Conservation (phyloP, 2,329 filamentous ascomycete genomes). For the Corynespora cassiicola region DNA sequence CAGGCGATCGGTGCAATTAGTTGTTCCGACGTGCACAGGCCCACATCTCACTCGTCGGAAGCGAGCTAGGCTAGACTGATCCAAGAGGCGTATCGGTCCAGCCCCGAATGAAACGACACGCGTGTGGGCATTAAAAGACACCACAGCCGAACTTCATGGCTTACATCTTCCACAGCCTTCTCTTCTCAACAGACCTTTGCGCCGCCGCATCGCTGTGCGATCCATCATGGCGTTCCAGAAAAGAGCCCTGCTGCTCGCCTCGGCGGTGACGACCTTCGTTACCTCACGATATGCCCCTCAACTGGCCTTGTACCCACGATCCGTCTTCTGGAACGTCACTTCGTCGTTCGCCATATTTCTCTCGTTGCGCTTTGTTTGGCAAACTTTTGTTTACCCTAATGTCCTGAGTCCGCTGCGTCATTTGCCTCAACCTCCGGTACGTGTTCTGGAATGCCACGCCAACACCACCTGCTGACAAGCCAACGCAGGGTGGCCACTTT, state of each 20-base stretch:
- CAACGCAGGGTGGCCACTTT: conserved; percentile 24
- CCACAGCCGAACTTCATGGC: background rate
- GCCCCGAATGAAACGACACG: conserved; percentile 15
- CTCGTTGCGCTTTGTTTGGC: conserved; percentile 46
- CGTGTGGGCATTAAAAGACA: conserved; percentile 10
- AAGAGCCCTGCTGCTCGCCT: conserved; percentile 28
- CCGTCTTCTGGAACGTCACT: conserved; percentile 47
- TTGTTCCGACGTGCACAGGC: too few relatives aligned
- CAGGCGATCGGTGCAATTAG: conserved; percentile 1
- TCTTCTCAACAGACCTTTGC: background rate
- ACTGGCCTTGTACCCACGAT: conserved; percentile 31
- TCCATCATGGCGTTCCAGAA: conserved; percentile 36
- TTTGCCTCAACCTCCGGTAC: conserved; percentile 60
- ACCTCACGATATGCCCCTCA: conserved; percentile 41
- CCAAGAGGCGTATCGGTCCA: conserved; percentile 3
- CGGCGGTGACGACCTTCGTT: conserved; percentile 34
- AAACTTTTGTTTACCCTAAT: conserved; percentile 62
- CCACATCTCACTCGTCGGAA: too few relatives aligned
- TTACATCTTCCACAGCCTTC: conserved; percentile 3
- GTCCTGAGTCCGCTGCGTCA: conserved; percentile 65
- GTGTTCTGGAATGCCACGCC: conserved; percentile 23
- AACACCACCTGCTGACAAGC: conserved; percentile 1
- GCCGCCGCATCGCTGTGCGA: background rate
- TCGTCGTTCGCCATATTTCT: conserved; percentile 50
- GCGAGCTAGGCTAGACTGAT: too few relatives aligned